Conservation (phyloP, 2,329 filamentous ascomycete genomes). For the Xylariaceae sp. region DNA sequence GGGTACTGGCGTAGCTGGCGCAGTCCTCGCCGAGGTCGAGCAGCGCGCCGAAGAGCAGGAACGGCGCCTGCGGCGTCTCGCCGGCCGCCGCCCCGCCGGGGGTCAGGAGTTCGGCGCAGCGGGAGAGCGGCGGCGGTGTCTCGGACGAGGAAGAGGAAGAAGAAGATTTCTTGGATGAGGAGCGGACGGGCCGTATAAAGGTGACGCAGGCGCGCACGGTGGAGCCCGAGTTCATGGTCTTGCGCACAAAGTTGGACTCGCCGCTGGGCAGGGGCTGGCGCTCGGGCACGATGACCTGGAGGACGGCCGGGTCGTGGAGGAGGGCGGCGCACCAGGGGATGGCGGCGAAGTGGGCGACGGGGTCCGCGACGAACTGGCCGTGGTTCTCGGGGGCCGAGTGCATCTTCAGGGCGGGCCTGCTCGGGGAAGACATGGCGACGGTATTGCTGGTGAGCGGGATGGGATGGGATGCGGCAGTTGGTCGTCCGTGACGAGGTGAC, state of each 20-base stretch:
- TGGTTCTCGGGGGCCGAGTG: constrained; percentile 8
- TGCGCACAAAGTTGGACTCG: constrained; percentile 22
- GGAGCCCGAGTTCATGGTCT: constrained; percentile 20
- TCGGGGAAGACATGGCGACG: background rate
- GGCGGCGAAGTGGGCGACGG: constrained; percentile 22
- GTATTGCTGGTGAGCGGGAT: too few species aligned
- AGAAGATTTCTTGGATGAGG: too few species aligned
- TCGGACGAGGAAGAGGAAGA: too few species aligned
- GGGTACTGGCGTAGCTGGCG: constrained; percentile 21
- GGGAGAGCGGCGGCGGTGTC: constrained; percentile 3
- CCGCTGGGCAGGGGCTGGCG: constrained; percentile 19
- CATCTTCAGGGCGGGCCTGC: constrained; percentile 4
- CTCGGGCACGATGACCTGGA: constrained; percentile 13
- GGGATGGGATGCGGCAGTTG: too few species aligned
- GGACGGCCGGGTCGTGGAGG: constrained; percentile 16
- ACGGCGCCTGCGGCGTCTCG: constrained; percentile 21
- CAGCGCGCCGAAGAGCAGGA: constrained; percentile 22
- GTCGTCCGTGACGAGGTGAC: too few species aligned
- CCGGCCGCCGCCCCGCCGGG: constrained; percentile 14
- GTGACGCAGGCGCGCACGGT: constrained; percentile 23
- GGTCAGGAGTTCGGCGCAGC: constrained; percentile 7
- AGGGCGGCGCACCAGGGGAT: constrained; percentile 25
- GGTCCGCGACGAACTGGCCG: constrained; percentile 20
- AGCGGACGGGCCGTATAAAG: constrained; percentile 10
- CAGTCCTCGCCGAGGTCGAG: constrained; percentile 20